Evolutionary conservation across 1,284 basidiomycete species (phyloP).

Genomic region (Inonotus obliquus): DNA sequence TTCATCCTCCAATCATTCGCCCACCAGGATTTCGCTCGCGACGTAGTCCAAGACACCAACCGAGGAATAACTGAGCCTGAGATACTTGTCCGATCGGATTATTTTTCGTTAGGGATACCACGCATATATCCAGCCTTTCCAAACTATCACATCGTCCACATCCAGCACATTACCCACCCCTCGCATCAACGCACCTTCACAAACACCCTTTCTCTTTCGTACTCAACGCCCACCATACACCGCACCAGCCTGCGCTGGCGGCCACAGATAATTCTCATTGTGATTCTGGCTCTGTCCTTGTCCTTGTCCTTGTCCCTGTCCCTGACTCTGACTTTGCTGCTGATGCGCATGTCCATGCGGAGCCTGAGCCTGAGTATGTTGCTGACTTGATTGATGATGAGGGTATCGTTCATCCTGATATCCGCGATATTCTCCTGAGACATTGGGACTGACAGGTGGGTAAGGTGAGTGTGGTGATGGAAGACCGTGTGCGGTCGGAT

Average conservation of each 20-base stretch:
- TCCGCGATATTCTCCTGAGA: background rate
- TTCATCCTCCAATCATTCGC: no score
- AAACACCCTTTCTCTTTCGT: no score
- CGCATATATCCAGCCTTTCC: background rate
- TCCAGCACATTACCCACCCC: background rate
- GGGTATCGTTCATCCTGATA: background rate
- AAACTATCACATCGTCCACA: background rate
- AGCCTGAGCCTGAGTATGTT: background rate
- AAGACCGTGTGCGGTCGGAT: background rate
- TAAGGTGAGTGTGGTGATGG: constrained; percentile 8
- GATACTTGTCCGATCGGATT: no score
- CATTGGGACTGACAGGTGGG: background rate
- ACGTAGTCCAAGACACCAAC: no score
- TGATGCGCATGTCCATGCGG: background rate
- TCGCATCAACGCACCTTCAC: no score
- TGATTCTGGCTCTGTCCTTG: background rate
- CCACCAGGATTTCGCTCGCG: no score
- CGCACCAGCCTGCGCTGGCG: background rate
- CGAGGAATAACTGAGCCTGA: no score
- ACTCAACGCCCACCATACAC: background rate
- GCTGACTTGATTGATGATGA: background rate
- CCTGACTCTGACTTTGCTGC: background rate
- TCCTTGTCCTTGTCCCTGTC: no score
- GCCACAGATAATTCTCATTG: background rate
- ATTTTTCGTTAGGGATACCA: background rate